Evolutionary conservation across 495 filamentous ascomycete genomes (phyloP), one percentile per base, ranked within the genome.

Genomic region (Endocarpon pusillum): DNA sequence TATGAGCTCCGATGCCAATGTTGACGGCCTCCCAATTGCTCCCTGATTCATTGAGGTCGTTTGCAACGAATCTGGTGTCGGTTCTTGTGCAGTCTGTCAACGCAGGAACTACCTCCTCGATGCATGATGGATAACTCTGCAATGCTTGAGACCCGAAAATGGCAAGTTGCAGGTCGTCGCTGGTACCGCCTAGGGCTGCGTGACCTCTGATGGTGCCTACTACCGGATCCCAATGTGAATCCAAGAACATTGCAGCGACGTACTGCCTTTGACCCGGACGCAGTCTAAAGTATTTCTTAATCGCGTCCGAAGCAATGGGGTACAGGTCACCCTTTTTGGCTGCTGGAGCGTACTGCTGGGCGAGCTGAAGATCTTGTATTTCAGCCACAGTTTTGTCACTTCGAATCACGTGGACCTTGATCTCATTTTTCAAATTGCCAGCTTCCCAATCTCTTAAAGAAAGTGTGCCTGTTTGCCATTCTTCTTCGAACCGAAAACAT

Each of bases 11-110:
- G 42, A 94, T 91, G 29, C 85, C 84, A 39, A 93, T 69, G 44
- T 86, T 87, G 5, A 82, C 83, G 12, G 84, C 72, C 48, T 94
- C 85, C 84, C 84, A 93, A 37, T 75, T 89, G 36, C 78, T 91
- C 9, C 82, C 83, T 16, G 73, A 72, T 28, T 92, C 79, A 27
- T 78, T 77, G 44, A 66, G 78, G 48, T 92, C 85, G 44, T 94
- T 91, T 3, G 74, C 78, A 30, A 91, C 74, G 42, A 68, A 72
- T 22, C 69, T 68, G 4, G 77, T 85, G 47, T 93, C 81, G 3
- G 85, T 92, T 17, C 74, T 68, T 9, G 84, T 91, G 48, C 83
- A 89, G 60, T 94, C 84, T 0, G 66, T 70, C 44, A 94, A 91
- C 4, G 84, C 77, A 12, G 79, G 75, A 16, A 83, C 75, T 2